Evolutionary conservation across 106 monocot genomes (phyloP).

Genomic region (Acanthochlamys bracteata): DNA sequence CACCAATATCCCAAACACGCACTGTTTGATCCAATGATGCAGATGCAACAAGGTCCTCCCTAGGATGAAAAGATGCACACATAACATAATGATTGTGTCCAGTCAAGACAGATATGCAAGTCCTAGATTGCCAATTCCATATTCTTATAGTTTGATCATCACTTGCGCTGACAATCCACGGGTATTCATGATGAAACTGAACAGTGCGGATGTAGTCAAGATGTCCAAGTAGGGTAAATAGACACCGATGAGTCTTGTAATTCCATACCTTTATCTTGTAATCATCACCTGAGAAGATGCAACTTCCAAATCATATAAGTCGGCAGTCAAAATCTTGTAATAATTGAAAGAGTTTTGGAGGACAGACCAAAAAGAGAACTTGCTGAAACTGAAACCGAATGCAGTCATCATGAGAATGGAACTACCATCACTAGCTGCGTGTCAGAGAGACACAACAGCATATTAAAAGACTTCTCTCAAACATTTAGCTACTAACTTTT

Average conservation of each 20-base stretch:
- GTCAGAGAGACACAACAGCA: too few species aligned
- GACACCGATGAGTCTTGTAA: conserved; percentile 71
- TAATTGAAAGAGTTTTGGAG: too few species aligned
- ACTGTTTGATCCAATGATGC: conserved; percentile 88
- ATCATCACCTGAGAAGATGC: conserved; percentile 64
- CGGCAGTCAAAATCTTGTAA: too few species aligned
- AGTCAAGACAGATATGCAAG: conserved; percentile 77
- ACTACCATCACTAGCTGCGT: too few species aligned
- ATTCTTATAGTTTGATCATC: conserved; percentile 90
- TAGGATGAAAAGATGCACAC: conserved; percentile 92
- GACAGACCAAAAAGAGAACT: background rate
- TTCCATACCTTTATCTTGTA: conserved; percentile 97
- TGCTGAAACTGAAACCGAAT: background rate
- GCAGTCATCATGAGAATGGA: too few species aligned
- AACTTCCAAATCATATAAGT: background rate
- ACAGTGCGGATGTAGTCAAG: conserved; percentile 92
- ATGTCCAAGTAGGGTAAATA: conserved; percentile 83
- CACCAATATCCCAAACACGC: conserved; percentile 88
- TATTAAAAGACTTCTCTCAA: too few species aligned
- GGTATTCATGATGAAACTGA: conserved; percentile 80
- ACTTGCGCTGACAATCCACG: conserved; percentile 88
- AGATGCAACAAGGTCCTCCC: conserved; percentile 82
- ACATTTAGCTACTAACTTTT: too few species aligned
- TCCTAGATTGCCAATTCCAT: conserved; percentile 93
- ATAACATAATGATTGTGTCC: conserved; percentile 93